Evolutionary conservation across 495 filamentous ascomycete genomes (phyloP).

Genomic region (Acidiella bohemica): DNA sequence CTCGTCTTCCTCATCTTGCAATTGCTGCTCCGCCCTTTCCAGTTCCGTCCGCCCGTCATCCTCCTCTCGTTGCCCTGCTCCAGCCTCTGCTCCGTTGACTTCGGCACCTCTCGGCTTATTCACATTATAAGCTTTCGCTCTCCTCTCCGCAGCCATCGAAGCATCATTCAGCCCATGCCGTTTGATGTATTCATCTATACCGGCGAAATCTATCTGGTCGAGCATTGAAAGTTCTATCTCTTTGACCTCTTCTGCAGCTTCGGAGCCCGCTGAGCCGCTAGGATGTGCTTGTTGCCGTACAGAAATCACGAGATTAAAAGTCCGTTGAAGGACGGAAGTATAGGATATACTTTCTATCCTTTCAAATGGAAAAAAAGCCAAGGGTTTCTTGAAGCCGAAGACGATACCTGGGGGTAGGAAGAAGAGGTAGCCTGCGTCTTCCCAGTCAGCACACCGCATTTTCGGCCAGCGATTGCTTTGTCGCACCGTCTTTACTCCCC

Average conservation of each 20-base stretch:
- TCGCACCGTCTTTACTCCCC: slow-evolving; percentile 75
- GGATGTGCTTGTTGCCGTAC: slow-evolving; percentile 20
- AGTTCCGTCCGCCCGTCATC: slow-evolving; percentile 40
- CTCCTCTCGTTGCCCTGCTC: slow-evolving; percentile 15
- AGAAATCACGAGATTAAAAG: slow-evolving; percentile 75
- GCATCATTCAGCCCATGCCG: slow-evolving; percentile 73
- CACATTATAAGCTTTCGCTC: slow-evolving; percentile 67
- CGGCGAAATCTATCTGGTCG: slow-evolving; percentile 37
- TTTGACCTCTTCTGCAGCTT: slow-evolving; percentile 9
- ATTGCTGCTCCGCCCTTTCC: slow-evolving; percentile 53
- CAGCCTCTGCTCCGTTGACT: slow-evolving; percentile 27
- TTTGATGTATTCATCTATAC: slow-evolving; percentile 75
- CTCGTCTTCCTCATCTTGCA: slow-evolving; percentile 61
- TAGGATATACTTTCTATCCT: slow-evolving; percentile 72
- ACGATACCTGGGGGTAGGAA: slow-evolving; percentile 76
- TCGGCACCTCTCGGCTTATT: slow-evolving; percentile 45
- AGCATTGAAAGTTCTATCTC: slow-evolving; percentile 33
- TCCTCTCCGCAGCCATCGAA: slow-evolving; percentile 75
- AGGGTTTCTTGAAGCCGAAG: slow-evolving; percentile 91
- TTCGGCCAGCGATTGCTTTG: slow-evolving; percentile 5
- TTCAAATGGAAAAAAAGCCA: slow-evolving; percentile 72
- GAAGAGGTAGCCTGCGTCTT: slow-evolving; percentile 69
- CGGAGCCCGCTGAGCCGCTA: slow-evolving; percentile 19
- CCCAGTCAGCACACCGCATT: background rate
- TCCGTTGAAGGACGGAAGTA: slow-evolving; percentile 77